Percentiles rank a stretch among this genome's conserved stretches.
These are phyloP conservation scores for Trichoderma sp. DNA, from an alignment of 2,329 filamentous ascomycete genomes.

Conservation along the genomic window DNA sequence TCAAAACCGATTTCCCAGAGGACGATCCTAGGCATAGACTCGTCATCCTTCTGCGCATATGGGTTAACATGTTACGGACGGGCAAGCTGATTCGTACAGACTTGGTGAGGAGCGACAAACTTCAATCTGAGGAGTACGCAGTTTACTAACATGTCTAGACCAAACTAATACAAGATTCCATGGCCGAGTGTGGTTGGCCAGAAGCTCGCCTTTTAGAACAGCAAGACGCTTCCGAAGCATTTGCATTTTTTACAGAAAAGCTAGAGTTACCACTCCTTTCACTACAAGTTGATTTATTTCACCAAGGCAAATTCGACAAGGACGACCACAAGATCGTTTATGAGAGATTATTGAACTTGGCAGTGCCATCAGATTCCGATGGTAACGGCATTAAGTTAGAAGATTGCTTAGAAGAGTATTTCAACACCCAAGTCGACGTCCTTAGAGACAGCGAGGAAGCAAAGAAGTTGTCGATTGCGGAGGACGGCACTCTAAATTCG, in stretches of 20 bases:
- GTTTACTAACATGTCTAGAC: conserved; percentile 52
- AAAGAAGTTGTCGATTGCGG: conserved; percentile 37
- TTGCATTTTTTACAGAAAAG: conserved; percentile 89
- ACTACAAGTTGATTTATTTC: conserved; percentile 90
- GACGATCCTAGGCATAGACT: conserved; percentile 71
- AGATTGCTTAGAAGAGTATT: conserved; percentile 89
- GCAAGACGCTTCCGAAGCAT: conserved; percentile 94
- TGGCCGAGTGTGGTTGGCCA: conserved; percentile 84
- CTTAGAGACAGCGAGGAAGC: conserved; percentile 65
- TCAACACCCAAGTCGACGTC: conserved; percentile 91
- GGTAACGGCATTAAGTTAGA: conserved; percentile 75
- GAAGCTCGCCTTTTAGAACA: conserved; percentile 76
- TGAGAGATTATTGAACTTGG: conserved; percentile 84
- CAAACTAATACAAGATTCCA: conserved; percentile 73
- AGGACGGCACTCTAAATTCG: conserved; percentile 29
- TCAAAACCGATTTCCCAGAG: conserved; percentile 69
- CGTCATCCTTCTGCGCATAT: conserved; percentile 75
- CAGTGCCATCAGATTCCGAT: conserved; percentile 74
- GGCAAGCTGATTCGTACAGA: conserved; percentile 84
- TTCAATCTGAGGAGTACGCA: not conserved
- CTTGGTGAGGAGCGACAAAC: conserved; percentile 54
- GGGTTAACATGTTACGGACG: conserved; percentile 87
- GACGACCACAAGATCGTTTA: conserved; percentile 96
- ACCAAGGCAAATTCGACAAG: conserved; percentile 78
- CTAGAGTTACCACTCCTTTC: conserved; percentile 84